Evolutionary conservation across 805 yeast genomes (phyloP), one percentile per base, ranked within the genome.

Genomic region (Saccharomyces paradoxus): DNA sequence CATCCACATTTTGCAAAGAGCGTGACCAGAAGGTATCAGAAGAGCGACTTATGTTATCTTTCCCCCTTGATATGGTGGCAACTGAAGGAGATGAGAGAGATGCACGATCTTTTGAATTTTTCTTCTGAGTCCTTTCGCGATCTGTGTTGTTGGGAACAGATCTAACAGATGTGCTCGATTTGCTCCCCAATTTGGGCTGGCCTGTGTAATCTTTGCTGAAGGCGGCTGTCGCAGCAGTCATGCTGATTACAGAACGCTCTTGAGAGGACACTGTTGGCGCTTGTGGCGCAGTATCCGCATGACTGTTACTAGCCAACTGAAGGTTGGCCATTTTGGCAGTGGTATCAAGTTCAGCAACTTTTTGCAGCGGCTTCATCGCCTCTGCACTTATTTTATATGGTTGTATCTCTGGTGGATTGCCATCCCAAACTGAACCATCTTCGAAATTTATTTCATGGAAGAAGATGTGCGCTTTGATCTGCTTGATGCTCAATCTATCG

Each of bases 301-400:
- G 41, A 14, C 24, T 17, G 13, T 17, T 37, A 17, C 22, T 8
- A 8, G 24, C 22, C 24, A 37, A 24, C 6, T 37, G 44, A 17
- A 37, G 44, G 24, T 17, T 37, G 24, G 24, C 44, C 22, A 37
- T 21, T 21, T 37, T 37, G 5, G 24, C 3, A n/a, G 44, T 17
- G 24, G 44, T 9, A 37, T 37, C 44, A 10, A 4, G 0, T 21
- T 37, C 44, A 9, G 44, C 6, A 37, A 79, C 61, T 55, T 76
- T 81, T 0, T 90, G 89, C 41, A 84, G 74, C 46, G 86, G 85
- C 71, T 82, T 78, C 90, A 86, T 85, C 1, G 89, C 79, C 62
- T 82, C 81, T 1, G 91, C 91, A 51, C 80, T 78, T 71, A 86
- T 76, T 55, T 83, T 84, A 63, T 83, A 86, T 0, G 92, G 89